A percentile compares a stretch with the other conserved stretches of the same genome.
Evolutionary conservation across 495 filamentous ascomycete species (phyloP).

Genomic region (Neurospora pannonica): DNA sequence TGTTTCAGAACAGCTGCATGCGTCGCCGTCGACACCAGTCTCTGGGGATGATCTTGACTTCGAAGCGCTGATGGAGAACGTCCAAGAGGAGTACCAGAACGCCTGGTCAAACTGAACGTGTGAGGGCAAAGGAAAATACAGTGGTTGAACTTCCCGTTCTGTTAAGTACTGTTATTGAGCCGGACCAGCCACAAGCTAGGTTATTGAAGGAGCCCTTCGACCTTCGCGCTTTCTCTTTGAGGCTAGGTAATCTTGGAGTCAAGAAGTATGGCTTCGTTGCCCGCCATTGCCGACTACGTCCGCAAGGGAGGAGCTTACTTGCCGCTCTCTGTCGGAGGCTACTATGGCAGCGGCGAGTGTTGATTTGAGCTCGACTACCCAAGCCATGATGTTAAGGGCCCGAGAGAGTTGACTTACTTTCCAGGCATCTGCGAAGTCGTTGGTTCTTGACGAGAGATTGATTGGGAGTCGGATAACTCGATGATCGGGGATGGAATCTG

Average conservation of each 20-base stretch:
- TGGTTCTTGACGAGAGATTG: background rate
- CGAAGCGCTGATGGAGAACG: background rate
- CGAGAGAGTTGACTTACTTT: constrained; percentile 79
- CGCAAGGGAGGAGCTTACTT: constrained; percentile 74
- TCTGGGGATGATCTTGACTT: background rate
- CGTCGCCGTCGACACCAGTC: background rate
- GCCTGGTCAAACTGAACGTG: background rate
- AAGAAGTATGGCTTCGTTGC: background rate
- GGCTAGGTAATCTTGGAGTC: background rate
- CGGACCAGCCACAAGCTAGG: background rate
- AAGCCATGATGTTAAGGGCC: constrained; percentile 73
- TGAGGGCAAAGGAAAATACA: background rate
- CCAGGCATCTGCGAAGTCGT: constrained; percentile 62
- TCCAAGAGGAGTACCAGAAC: background rate
- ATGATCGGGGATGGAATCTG: background rate
- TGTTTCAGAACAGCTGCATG: background rate
- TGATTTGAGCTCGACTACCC: constrained; percentile 86
- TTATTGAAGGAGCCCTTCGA: background rate
- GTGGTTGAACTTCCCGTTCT: background rate
- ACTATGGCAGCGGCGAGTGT: constrained; percentile 70
- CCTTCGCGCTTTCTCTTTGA: background rate
- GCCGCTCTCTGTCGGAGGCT: constrained; percentile 89
- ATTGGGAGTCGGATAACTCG: background rate
- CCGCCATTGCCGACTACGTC: constrained; percentile 69
- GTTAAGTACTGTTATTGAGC: background rate